Conservation (phyloP, 164 flowering plant species). For the Vitis riparia region DNA sequence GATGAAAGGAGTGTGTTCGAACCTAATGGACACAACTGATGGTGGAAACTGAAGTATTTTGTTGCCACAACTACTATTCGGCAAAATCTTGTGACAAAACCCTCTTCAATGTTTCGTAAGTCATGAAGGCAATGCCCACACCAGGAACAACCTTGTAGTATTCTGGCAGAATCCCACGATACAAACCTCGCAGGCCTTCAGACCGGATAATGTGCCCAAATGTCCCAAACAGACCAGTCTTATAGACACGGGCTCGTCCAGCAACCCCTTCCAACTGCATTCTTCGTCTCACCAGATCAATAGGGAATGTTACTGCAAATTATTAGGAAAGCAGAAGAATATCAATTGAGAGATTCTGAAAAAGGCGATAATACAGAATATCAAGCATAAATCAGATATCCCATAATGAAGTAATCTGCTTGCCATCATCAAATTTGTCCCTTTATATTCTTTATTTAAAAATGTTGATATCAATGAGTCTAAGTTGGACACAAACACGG, state of each 20-base stretch:
- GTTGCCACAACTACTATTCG: slow-evolving; percentile 15
- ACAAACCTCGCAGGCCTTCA: slow-evolving; percentile 74
- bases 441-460: too few species aligned
- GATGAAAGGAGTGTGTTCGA: not conserved
- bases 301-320: slow-evolving; percentile 71
- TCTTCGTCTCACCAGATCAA: slow-evolving; percentile 84
- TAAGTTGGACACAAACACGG: too few species aligned
- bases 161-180: slow-evolving; percentile 83
- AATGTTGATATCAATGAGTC: too few species aligned
- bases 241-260: slow-evolving; percentile 71
- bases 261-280: slow-evolving; percentile 91
- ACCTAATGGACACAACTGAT: not conserved
- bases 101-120: slow-evolving; percentile 69
- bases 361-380: not conserved
- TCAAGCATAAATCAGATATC: not conserved
- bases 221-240: slow-evolving; percentile 62
- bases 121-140: slow-evolving; percentile 83
- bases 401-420: not conserved
- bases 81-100: slow-evolving; percentile 38
- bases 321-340: not conserved
- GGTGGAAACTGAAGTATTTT: not conserved
- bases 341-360: not conserved
- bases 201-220: slow-evolving; percentile 54
- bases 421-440: too few species aligned
- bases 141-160: slow-evolving; percentile 88